phyloP scores from a whole-genome alignment of 1,284 basidiomycete species.

The Irpex rosettiformis region DNA sequence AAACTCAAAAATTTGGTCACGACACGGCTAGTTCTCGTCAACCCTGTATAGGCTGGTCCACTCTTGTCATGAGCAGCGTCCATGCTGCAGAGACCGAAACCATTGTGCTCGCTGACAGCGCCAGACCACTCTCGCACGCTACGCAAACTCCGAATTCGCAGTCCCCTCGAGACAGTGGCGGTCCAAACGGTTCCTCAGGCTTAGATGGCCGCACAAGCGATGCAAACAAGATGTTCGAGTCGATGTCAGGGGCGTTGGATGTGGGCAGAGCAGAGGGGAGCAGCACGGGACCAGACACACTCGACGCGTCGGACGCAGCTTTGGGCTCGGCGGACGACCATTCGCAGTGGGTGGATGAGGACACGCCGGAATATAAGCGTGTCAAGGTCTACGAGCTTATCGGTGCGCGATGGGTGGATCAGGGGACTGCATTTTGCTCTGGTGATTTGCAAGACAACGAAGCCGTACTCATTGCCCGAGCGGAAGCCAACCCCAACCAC shows the following conservation, averaged over 20 bases:
- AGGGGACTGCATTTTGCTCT: slow-evolving; percentile 91
- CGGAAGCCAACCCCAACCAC: slow-evolving; percentile 69
- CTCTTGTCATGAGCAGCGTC: slow-evolving; percentile 30
- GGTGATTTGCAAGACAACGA: slow-evolving; percentile 84
- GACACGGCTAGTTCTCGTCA: slow-evolving; percentile 4
- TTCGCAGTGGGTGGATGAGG: slow-evolving; percentile 33
- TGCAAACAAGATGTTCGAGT: slow-evolving; percentile 19
- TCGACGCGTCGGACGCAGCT: slow-evolving; percentile 17
- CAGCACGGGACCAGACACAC: slow-evolving; percentile 3
- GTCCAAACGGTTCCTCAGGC: slow-evolving; percentile 2
- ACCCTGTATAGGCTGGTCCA: slow-evolving; percentile 13
- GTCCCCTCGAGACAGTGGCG: slow-evolving; percentile 1
- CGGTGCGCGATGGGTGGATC: slow-evolving; percentile 86
- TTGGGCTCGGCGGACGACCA: slow-evolving; percentile 19
- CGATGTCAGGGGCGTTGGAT: slow-evolving; percentile 8
- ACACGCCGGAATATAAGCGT: slow-evolving; percentile 36
- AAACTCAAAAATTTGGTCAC: not conserved
- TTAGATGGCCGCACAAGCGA: slow-evolving; percentile 18
- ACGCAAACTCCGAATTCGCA: slow-evolving; percentile 12
- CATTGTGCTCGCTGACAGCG: slow-evolving; percentile 20
- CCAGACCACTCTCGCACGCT: slow-evolving; percentile 18
- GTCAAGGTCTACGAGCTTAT: slow-evolving; percentile 86
- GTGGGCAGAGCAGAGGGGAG: slow-evolving; percentile 17
- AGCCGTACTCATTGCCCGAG: slow-evolving; percentile 81
- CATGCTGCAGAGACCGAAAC: slow-evolving; percentile 26